Base-by-base conservation (phyloP, 2,329 filamentous ascomycete species). In the Aspergillus alliaceus region DNA sequence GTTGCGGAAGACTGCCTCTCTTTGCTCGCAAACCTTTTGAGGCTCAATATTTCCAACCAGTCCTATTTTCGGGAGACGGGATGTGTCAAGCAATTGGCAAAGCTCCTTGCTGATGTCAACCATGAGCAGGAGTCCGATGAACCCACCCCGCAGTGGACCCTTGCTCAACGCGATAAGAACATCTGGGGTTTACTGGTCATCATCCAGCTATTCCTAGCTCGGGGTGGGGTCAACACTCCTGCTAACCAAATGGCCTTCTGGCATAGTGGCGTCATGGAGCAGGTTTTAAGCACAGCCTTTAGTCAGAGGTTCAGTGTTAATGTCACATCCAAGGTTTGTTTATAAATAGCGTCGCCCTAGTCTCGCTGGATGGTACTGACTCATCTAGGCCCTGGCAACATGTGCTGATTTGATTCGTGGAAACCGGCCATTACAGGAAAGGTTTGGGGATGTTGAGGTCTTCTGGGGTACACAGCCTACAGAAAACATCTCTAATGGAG, bases 1-100 rank as follows among this genome's bases (percentile, higher is more conserved):
- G 85, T 90, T 12, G 90, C 97, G 3, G 93, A 98, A 74, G 95
- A 99, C 73, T 97, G 93, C 66, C 80, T 99, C 20, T 93, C 95
- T 56, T 80, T 99, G 53, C 80, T 98, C 49, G 91, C 92, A 40
- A 98, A 98, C 72, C 84, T 99, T 12, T 80, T 99, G 27, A 86
- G 89, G 32, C 84, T 92, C 66, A 98, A 98, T 70, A 80, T 87
- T 1, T 95, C 93, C 2, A 99, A 99, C 69, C 95, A 99, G 74
- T 91, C 91, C 11, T 87, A 93, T 55, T 98, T 99, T 73, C 85
- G 93, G 56, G 95, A 99, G 72, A 93, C 90, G 44, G 92, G 91
- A 1, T 93, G 89, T 68, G 86, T 96, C 14, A 82, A 84, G 22
- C 88, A 87, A 64, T 79, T 97, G 48, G 83, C 87, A 15, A 83